Conservation (phyloP, 2,329 filamentous ascomycete species). For the Colletotrichum abscissum region DNA sequence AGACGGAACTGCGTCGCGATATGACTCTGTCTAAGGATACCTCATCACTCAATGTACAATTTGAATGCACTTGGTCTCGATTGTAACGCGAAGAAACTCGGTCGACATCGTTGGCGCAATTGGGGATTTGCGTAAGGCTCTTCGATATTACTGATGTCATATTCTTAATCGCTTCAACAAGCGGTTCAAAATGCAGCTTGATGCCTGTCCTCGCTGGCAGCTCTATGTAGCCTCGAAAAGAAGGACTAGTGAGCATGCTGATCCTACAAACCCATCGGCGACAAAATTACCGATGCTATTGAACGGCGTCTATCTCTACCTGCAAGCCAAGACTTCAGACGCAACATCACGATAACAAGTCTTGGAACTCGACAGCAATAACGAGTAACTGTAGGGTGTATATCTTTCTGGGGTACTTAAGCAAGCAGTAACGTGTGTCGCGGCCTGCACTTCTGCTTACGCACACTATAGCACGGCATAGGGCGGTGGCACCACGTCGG, state of each 20-base stretch:
- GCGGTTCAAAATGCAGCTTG: background rate
- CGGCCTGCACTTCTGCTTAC: background rate
- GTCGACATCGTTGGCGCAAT: background rate
- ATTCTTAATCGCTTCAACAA: background rate
- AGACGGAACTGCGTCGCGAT: background rate
- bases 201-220: background rate
- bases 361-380: background rate
- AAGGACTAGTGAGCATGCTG: too few species aligned
- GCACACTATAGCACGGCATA: background rate
- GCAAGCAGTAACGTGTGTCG: background rate
- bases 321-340: background rate
- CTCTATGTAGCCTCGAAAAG: too few species aligned
- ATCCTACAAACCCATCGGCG: background rate
- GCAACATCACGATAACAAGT: background rate
- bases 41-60: too few species aligned
- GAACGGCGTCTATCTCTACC: background rate
- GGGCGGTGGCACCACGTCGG: slow-evolving; percentile 24
- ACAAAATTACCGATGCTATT: background rate
- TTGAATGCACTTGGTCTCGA: background rate
- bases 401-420: background rate
- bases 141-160: background rate
- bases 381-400: background rate
- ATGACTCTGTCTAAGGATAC: background rate
- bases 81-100: background rate
- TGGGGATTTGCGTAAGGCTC: background rate